Conservation (phyloP, 495 filamentous ascomycete genomes). For the Antarctomyces pellizariae region DNA sequence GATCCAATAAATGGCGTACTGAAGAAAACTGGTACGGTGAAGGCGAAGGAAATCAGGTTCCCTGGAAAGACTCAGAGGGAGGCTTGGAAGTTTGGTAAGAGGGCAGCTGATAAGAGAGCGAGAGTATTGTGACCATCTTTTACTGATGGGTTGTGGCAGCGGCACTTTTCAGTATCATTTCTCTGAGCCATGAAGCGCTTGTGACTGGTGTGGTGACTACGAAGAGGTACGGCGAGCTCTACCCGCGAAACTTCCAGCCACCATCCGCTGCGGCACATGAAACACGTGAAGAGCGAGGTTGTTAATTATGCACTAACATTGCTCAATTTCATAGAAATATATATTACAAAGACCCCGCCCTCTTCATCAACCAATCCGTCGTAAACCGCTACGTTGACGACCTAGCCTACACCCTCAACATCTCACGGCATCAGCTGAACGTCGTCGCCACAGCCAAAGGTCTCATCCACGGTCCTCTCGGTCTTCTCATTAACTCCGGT, state of each 20-base stretch:
- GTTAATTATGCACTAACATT: too few species aligned
- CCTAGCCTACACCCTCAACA: slow-evolving; percentile 51
- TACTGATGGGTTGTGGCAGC: slow-evolving; percentile 5
- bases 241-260: slow-evolving; percentile 1
- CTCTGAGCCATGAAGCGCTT: slow-evolving; percentile 46
- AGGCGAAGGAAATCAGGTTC: slow-evolving; percentile 17
- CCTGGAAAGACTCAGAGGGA: slow-evolving; percentile 33
- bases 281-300: too few species aligned
- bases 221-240: slow-evolving; percentile 34
- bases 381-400: slow-evolving; percentile 70
- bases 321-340: slow-evolving; percentile 49
- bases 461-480: slow-evolving; percentile 32
- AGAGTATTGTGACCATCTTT: neutral
- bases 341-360: slow-evolving; percentile 63
- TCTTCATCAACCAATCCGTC: slow-evolving; percentile 52
- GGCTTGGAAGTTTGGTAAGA: slow-evolving; percentile 42
- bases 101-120: neutral
- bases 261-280: too few species aligned
- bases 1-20: neutral
- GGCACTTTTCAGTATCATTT: slow-evolving; percentile 37
- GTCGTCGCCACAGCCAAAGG: slow-evolving; percentile 60
- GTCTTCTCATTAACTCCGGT: slow-evolving; percentile 7
- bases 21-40: slow-evolving; percentile 9
- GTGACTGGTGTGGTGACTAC: slow-evolving; percentile 37
- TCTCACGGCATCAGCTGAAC: slow-evolving; percentile 36